Evolutionary conservation across 352 stramenopile species (phyloP), one percentile per base, ranked within the genome.

Genomic region (Pseudoperonospora humuli): DNA sequence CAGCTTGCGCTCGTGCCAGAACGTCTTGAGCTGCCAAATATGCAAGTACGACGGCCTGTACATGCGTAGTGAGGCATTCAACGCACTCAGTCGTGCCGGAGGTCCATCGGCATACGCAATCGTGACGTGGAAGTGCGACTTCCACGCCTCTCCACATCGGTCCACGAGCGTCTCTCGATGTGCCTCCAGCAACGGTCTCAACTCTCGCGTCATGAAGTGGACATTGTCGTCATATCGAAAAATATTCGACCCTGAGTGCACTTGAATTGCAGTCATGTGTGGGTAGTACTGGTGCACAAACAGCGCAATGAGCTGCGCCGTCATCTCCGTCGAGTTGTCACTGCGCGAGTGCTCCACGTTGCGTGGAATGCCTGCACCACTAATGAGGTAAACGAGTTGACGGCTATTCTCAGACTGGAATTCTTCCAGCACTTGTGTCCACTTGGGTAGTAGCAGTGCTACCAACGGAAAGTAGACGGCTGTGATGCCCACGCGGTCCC

Each of bases 21-120:
- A 99, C 1, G 93, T 98, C 67, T 99, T 98, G 45, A 99, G 82
- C 68, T 98, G 90, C 95, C 94, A 99, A 46, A 98, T 94, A 67
- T 99, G 95, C 53, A 98, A 85, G 42, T 98, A 99, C 19, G 81
- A 96, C 17, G 93, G 93, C 11, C 65, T 54, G 65, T 97, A 99
- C 17, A 90, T 89, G 6, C 95, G 81, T 37, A 99, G 67, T 24
- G 87, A 88, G 10, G 94, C 86, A 60, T 98, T 98, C 45, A 99
- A 86, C 14, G 96, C 96, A 65, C 94, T 96, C 28, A 98, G 79
- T 17, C 96, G 70, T 19, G 96, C 96, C 2, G 93, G 90, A 21
- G 92, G 93, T 0, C 96, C 96, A 66, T 98, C 96, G 0, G 94
- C 92, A 60, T 98, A 98, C 24, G 90, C 95, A 39, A 98, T 94